phyloP scores from a whole-genome alignment of 2,329 filamentous ascomycete species.

The Alternaria panax region DNA sequence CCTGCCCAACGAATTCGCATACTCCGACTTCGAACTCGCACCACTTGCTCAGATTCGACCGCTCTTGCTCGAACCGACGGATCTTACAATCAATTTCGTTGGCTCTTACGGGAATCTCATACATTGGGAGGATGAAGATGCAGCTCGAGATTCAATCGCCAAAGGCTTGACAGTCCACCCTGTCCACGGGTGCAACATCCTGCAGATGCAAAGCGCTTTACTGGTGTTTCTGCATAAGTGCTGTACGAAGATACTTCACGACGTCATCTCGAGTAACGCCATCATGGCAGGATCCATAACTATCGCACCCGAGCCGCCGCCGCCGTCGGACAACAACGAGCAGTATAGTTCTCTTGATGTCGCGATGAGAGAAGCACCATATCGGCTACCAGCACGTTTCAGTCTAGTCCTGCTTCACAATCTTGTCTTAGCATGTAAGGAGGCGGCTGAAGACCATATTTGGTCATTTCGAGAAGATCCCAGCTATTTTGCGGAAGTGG shows the following conservation, averaged over 20 bases:
- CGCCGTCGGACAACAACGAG: neutral
- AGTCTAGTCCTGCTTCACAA: constrained; percentile 57
- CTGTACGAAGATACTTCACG: constrained; percentile 26
- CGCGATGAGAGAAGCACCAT: constrained; percentile 57
- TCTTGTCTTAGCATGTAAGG: constrained; percentile 1
- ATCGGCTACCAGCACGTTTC: constrained; percentile 57
- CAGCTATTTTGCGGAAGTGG: constrained; percentile 60
- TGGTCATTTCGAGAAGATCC: constrained; percentile 66
- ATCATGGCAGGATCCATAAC: no score
- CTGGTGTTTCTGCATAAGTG: constrained; percentile 60
- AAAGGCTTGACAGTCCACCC: constrained; percentile 51
- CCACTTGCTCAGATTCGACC: no score
- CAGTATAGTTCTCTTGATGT: constrained; percentile 12
- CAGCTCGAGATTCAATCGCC: constrained; percentile 51
- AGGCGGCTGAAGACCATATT: constrained; percentile 18
- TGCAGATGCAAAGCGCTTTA: constrained; percentile 61
- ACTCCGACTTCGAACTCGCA: constrained; percentile 50
- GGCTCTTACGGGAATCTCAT: constrained; percentile 53
- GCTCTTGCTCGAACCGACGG: no score
- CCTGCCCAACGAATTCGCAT: constrained; percentile 56
- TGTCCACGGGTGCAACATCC: constrained; percentile 58
- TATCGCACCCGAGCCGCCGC: no score
- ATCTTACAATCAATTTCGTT: no score
- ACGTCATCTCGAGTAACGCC: neutral
- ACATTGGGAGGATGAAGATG: constrained; percentile 44